Evolutionary conservation across 1,284 basidiomycete species (phyloP).

Genomic region (Austropuccinia psidii): DNA sequence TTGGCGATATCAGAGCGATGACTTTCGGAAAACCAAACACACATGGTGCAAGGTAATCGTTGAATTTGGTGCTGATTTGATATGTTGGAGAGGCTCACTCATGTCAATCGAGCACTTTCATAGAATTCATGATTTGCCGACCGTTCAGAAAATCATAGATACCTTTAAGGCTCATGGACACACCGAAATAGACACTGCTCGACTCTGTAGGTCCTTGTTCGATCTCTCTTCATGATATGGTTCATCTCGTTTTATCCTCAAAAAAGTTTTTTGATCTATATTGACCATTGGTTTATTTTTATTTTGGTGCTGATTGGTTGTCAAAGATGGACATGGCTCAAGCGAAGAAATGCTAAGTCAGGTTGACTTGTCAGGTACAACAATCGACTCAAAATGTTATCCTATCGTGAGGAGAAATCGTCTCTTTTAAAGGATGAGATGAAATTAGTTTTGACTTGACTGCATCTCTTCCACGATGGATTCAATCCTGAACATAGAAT

Average conservation of each 20-base stretch:
- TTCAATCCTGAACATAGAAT: not conserved
- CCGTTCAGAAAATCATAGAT: slow-evolving; percentile 40
- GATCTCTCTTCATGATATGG: not conserved
- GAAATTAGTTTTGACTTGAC: too few relatives aligned
- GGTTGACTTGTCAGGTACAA: not conserved
- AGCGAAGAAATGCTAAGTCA: not conserved
- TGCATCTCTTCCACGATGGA: too few relatives aligned
- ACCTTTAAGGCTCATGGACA: slow-evolving; percentile 42
- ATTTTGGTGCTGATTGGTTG: too few relatives aligned
- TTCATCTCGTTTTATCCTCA: not conserved
- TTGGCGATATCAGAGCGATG: not conserved
- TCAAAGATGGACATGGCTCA: not conserved
- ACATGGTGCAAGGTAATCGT: not conserved
- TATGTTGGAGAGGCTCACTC: not conserved
- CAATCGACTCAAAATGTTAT: slow-evolving; percentile 18
- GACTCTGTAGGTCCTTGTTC: slow-evolving; percentile 40
- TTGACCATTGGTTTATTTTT: too few relatives aligned
- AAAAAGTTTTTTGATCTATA: too few relatives aligned
- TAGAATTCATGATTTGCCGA: not conserved
- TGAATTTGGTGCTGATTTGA: not conserved
- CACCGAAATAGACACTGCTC: slow-evolving; percentile 43
- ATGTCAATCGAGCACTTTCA: not conserved
- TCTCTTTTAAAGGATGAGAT: too few relatives aligned
- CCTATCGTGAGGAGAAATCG: too few relatives aligned
- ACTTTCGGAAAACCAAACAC: not conserved